A percentile compares a stretch with the other conserved stretches of the same genome.
These are phyloP conservation scores for Cyphellophora attinorum DNA, from an alignment of 2,329 filamentous ascomycete genomes.

Conservation along the genomic window DNA sequence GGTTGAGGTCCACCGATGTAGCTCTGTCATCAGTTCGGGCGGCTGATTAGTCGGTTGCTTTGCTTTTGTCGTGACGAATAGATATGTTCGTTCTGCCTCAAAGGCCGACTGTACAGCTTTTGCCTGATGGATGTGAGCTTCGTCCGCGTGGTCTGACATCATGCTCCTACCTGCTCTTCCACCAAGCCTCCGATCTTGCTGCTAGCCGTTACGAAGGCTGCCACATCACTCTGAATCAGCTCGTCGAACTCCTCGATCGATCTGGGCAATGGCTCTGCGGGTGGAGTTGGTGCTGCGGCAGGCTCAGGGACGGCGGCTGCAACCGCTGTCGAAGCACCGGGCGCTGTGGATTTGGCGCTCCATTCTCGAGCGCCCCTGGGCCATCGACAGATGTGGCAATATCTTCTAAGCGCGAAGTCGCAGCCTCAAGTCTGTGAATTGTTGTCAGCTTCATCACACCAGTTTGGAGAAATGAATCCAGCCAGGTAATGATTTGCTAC, in stretches of 20 bases:
- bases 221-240: constrained; percentile 64
- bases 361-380: constrained; percentile 30
- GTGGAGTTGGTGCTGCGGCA: constrained; percentile 37
- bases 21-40: constrained; percentile 69
- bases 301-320: constrained; percentile 23
- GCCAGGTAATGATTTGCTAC: constrained; percentile 21
- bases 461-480: too few species aligned
- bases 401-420: constrained; percentile 90
- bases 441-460: constrained; percentile 12
- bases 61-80: constrained; percentile 79
- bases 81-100: constrained; percentile 73
- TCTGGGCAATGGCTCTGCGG: constrained; percentile 56
- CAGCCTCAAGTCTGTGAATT: constrained; percentile 74
- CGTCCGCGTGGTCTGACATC: constrained; percentile 29
- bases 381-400: constrained; percentile 65
- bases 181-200: constrained; percentile 67
- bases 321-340: constrained; percentile 22
- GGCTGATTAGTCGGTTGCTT: constrained; percentile 78
- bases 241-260: constrained; percentile 81
- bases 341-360: too few species aligned
- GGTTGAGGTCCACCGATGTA: constrained; percentile 70
- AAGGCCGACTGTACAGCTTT: constrained; percentile 58
- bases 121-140: constrained; percentile 33
- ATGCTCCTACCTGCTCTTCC: constrained; percentile 62
- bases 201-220: constrained; percentile 69